phyloP scores from a whole-genome alignment of 2,329 filamentous ascomycete genomes.

The Eutypa lata region DNA sequence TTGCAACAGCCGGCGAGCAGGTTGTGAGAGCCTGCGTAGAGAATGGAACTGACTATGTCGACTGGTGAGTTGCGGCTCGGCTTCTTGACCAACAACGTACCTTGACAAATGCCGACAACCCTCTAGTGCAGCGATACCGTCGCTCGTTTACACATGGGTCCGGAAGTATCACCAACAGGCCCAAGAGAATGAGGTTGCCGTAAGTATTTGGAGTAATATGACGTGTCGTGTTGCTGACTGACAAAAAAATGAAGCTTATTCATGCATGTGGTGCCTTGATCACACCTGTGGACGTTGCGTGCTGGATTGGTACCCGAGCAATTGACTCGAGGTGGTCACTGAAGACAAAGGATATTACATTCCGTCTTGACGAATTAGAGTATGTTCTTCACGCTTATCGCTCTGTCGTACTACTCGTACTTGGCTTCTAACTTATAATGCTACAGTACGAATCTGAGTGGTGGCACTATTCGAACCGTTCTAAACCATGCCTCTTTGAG shows the following conservation, averaged over 20 bases:
- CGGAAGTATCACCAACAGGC: constrained; percentile 17
- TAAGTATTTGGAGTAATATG: constrained; percentile 7
- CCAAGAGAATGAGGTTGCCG: constrained; percentile 10
- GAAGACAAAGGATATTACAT: constrained; percentile 14
- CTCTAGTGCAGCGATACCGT: constrained; percentile 6
- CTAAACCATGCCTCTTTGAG: constrained; percentile 6
- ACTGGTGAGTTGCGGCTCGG: constrained; percentile 14
- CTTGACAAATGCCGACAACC: not conserved
- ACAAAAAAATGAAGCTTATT: constrained; percentile 11
- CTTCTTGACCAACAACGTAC: no score
- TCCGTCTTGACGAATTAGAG: constrained; percentile 9
- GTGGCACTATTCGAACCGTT: constrained; percentile 14
- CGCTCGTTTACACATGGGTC: constrained; percentile 10
- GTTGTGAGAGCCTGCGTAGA: constrained; percentile 17
- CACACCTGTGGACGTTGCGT: constrained; percentile 14
- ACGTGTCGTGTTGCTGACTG: not conserved
- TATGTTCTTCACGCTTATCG: no score
- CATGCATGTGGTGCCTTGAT: constrained; percentile 13
- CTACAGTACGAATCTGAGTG: constrained; percentile 7
- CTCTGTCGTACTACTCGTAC: no score
- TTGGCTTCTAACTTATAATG: not conserved
- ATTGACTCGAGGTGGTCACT: constrained; percentile 6
- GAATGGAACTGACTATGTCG: constrained; percentile 19
- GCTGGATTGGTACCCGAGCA: constrained; percentile 9
- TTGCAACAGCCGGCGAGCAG: constrained; percentile 12